A percentile compares a stretch with the other conserved stretches of the same genome.
Evolutionary conservation across 768 basidiomycete genomes (phyloP).

Genomic region (Lentinula edodes): DNA sequence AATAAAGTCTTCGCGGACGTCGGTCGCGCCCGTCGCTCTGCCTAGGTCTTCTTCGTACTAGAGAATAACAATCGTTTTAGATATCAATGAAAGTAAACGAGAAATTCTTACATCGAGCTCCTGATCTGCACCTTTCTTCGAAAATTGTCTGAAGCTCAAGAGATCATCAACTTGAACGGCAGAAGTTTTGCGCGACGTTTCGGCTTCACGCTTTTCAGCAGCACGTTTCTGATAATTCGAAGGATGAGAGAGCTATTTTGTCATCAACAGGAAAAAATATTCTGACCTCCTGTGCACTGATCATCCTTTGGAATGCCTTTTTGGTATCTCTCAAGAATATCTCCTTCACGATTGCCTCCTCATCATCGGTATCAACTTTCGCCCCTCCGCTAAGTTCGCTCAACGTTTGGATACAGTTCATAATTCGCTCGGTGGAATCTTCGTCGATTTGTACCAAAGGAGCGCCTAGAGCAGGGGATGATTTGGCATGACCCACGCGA

Average conservation of each 20-base stretch:
- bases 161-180: slow-evolving; percentile 93
- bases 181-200: slow-evolving; percentile 52
- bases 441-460: slow-evolving; percentile 68
- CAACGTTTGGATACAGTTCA: slow-evolving; percentile 92
- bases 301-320: slow-evolving; percentile 90
- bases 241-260: neutral
- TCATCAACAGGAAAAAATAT: neutral
- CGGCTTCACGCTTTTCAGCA: slow-evolving; percentile 83
- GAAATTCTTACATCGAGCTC: slow-evolving; percentile 55
- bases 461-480: slow-evolving; percentile 63
- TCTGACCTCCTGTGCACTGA: slow-evolving; percentile 85
- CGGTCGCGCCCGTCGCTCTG: slow-evolving; percentile 80
- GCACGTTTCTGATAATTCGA: slow-evolving; percentile 65
- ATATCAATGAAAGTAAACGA: neutral
- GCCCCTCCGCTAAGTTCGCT: slow-evolving; percentile 61
- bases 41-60: slow-evolving; percentile 64
- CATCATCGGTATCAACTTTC: slow-evolving; percentile 14
- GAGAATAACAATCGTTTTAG: neutral
- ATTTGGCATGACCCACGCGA: slow-evolving; percentile 96
- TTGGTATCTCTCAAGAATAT: slow-evolving; percentile 86
- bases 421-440: slow-evolving; percentile 92
- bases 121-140: slow-evolving; percentile 83
- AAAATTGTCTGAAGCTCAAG: slow-evolving; percentile 89
- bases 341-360: slow-evolving; percentile 46
- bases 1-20: slow-evolving; percentile 87